These are phyloP conservation scores for Penicillium sp. DNA, from an alignment of 2,329 filamentous ascomycete species.

Conservation along the genomic window DNA sequence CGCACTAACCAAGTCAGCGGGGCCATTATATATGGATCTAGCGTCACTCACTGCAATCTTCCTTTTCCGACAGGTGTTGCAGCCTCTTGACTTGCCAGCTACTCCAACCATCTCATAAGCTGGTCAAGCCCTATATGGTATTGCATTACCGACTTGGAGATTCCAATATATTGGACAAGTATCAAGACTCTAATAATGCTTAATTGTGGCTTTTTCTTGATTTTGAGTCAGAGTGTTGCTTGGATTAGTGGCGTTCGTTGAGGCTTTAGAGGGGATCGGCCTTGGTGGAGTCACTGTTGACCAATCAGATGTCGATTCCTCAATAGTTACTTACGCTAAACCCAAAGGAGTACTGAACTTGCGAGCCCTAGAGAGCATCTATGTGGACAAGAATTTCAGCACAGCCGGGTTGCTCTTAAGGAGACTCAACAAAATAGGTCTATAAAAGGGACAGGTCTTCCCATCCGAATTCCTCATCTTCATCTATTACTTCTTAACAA, in stretches of 20 bases:
- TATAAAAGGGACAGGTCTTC: not conserved
- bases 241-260: not conserved
- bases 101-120: slow-evolving; percentile 8
- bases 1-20: slow-evolving; percentile 25
- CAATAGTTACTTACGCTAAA: not conserved
- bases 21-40: not conserved
- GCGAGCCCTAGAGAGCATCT: not conserved
- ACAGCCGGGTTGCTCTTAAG: not conserved
- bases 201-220: no score
- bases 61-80: slow-evolving; percentile 13
- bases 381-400: not conserved
- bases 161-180: not conserved
- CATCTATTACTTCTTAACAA: not conserved
- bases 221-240: slow-evolving; percentile 1
- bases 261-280: not conserved
- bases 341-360: slow-evolving; percentile 1
- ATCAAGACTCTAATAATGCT: not conserved
- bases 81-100: slow-evolving; percentile 14
- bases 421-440: not conserved
- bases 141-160: not conserved
- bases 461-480: not conserved
- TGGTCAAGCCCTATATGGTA: not conserved
- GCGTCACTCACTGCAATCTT: slow-evolving; percentile 7
- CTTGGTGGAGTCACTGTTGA: not conserved
- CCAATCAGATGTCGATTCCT: not conserved